Evolutionary conservation across 164 flowering plant species (phyloP).

Genomic region (Taxillus chinensis): DNA sequence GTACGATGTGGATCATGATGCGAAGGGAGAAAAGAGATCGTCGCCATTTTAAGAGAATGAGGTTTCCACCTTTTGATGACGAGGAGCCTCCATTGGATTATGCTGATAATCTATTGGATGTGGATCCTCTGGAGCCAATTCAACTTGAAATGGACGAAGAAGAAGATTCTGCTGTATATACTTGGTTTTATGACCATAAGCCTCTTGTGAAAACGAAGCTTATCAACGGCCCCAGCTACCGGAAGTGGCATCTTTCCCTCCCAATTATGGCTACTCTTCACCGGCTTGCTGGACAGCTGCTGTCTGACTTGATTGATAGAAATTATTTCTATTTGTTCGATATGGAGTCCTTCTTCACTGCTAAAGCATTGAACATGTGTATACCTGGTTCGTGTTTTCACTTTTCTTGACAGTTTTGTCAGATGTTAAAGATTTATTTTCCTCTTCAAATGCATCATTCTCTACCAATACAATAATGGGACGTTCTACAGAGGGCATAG

Average conservation of each 20-base stretch:
- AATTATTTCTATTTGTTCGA: constrained; percentile 95
- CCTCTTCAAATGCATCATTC: too few relatives aligned
- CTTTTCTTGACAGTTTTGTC: not conserved
- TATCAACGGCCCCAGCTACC: constrained; percentile 94
- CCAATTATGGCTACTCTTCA: constrained; percentile 99
- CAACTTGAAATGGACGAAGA: constrained; percentile 91
- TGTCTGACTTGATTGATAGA: constrained; percentile 88
- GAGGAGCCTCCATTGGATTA: constrained; percentile 99
- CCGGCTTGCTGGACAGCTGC: constrained; percentile 94
- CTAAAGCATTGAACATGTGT: constrained; percentile 98
- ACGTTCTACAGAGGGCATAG: too few relatives aligned
- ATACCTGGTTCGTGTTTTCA: constrained; percentile 67
- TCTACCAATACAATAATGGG: too few relatives aligned
- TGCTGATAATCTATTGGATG: constrained; percentile 97
- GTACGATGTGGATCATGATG: constrained; percentile 99
- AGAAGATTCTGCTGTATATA: constrained; percentile 95
- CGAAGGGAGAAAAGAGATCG: constrained; percentile 98
- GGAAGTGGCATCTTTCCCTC: constrained; percentile 96
- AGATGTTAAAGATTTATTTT: too few relatives aligned
- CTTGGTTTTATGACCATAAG: constrained; percentile 99
- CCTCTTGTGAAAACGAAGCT: constrained; percentile 95
- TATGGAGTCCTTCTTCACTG: constrained; percentile 98
- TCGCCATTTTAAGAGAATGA: constrained; percentile 96
- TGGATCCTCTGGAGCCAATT: constrained; percentile 95
- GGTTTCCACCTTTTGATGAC: constrained; percentile 99